Evolutionary conservation across 345 rosid genomes (phyloP), one percentile per base, ranked within the genome.

Genomic region (Sonneratia alba): DNA sequence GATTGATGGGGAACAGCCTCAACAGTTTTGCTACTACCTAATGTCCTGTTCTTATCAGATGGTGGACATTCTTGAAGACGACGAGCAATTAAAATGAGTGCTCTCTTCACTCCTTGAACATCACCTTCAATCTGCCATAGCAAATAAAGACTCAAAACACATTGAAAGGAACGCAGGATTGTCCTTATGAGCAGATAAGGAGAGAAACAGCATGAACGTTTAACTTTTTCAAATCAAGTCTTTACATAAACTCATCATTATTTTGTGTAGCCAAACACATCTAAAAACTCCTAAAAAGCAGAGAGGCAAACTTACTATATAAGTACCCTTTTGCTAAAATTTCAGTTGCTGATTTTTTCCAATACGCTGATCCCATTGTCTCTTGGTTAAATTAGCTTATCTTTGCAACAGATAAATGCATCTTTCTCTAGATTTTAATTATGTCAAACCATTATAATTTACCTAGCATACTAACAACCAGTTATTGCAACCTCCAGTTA

Each of bases 41-140:
- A 62, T 15, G 73, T 73, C 77, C 80, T 76, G 32, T 76, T 65
- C 83, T 80, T 87, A 55, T 77, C 86, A 83, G 66, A 75, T 27
- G 78, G 77, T 59, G 84, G 83, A 80, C 88, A 87, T 56, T 85
- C 96, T 87, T 91, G 98, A 77, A 93, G 89, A 72, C 96, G 70
- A 40, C 85, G 81, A 72, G 98, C 89, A 65, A 91, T 86, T 38
- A 87, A 81, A 66, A 91, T 64, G 57, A 93, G 89, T 42, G 92
- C 98, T 81, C 81, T 93, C 83, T 83, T 89, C 69, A 87, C 93
- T 57, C 87, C 85, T 48, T 69, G 75, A 67, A 84, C 87, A 81
- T 71, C 87, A 49, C 98, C 98, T 78, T 91, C 98, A 62, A 93
- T 86, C 98, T 93, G 86, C 79, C 76, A 78, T 67, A 76, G 70